Base-by-base conservation (phyloP, 345 rosid genomes). In the Brassica incana region DNA sequence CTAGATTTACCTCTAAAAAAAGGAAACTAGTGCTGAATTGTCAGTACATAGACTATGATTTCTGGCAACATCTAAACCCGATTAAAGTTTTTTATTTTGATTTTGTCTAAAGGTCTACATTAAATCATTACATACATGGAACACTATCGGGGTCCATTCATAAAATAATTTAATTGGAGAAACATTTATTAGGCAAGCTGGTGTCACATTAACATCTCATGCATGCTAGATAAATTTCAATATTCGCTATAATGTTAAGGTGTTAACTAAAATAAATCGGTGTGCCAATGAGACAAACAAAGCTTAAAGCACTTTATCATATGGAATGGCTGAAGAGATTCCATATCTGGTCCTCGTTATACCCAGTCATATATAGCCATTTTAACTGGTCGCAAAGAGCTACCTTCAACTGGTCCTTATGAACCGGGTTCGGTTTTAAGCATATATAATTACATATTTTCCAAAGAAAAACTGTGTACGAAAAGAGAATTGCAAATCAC, bases 191-290 rank as follows among this genome's bases (percentile, higher is more conserved):
- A 35, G 18, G 30, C 30, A 30, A 69, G 70, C 50, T 45, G 56
- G 52, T 77, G n/a, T n/a, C 4, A 77, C 80, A 62, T 70, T 77
- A 48, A 77, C 80, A 69, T 70, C 72, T 59, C 67, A 38, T 8
- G 23, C 67, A 38, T 8, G 23, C 52, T 52, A 67, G 60, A 59
- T 16, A 59, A 58, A 36, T 67, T 11, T 58, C 73, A 38, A 20
- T 62, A 69, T 69, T 61, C 29, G 23, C 25, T 15, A 69, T 32
- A 64, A 32, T 69, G 8, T 6, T 54, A 54, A 54, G 58, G n/a
- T 50, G 18, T 50, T n/a, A 50, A n/a, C 58, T 54, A 15, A n/a
- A 54, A 54, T 15, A 18, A 52, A 54, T 54, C 60, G 60, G 9
- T 15, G 25, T 54, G 60, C 16, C 16, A 15, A 32, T 52, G 60